These are phyloP conservation scores for Coemansia sp. DNA, from an alignment of 192 early-diverging fungal species.

Conservation along the genomic window DNA sequence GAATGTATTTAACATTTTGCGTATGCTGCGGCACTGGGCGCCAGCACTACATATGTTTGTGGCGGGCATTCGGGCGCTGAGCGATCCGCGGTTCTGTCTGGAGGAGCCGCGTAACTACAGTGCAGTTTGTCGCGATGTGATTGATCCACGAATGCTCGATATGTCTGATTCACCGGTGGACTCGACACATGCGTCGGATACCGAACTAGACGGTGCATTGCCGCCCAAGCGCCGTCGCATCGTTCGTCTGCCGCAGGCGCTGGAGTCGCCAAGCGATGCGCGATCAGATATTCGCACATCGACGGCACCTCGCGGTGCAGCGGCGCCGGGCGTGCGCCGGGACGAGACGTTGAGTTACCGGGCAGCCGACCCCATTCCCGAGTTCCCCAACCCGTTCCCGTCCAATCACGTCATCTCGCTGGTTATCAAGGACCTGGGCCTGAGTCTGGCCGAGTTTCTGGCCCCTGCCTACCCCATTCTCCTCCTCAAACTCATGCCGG, in stretches of 20 bases:
- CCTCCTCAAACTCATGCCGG: slow-evolving; percentile 29
- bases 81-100: slow-evolving; percentile 35
- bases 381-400: slow-evolving; percentile 49
- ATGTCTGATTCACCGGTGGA: slow-evolving; percentile 30
- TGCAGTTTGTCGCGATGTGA: slow-evolving; percentile 13
- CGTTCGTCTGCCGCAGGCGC: slow-evolving; percentile 10
- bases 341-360: slow-evolving; percentile 43
- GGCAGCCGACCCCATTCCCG: slow-evolving; percentile 37
- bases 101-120: slow-evolving; percentile 27
- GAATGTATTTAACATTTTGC: slow-evolving; percentile 39
- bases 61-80: slow-evolving; percentile 29
- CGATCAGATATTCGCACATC: slow-evolving; percentile 28
- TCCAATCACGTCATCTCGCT: slow-evolving; percentile 30
- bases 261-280: slow-evolving; percentile 27
- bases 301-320: slow-evolving; percentile 12
- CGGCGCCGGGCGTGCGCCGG: slow-evolving; percentile 14
- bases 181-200: slow-evolving; percentile 12
- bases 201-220: slow-evolving; percentile 7
- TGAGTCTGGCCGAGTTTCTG: slow-evolving; percentile 38
- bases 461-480: slow-evolving; percentile 34
- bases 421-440: slow-evolving; percentile 32
- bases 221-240: slow-evolving; percentile 39
- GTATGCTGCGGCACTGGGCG: slow-evolving; percentile 44
- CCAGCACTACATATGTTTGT: slow-evolving; percentile 42
- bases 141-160: slow-evolving; percentile 26